Conservation (phyloP, 2,329 filamentous ascomycete genomes). For the Cadophora gregata region DNA sequence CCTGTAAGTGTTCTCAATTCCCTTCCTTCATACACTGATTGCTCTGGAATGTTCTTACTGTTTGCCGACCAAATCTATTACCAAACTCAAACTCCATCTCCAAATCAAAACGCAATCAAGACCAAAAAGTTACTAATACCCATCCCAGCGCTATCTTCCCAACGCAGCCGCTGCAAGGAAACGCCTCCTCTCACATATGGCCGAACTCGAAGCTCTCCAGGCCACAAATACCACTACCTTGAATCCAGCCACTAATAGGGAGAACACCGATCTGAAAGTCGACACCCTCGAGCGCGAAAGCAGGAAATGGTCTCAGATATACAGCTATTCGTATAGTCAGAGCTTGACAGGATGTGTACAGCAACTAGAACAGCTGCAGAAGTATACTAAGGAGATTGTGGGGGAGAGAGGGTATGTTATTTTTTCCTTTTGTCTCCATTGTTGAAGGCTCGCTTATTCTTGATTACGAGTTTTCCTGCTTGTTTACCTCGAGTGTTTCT, state of each 20-base stretch:
- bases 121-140: neutral
- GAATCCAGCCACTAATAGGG: neutral
- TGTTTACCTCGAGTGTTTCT: no score
- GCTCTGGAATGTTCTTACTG: neutral
- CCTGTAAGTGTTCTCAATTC: conserved; percentile 44
- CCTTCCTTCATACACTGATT: neutral
- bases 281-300: conserved; percentile 29
- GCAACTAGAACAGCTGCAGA: conserved; percentile 60
- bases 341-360: conserved; percentile 59
- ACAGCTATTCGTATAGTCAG: conserved; percentile 60
- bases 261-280: conserved; percentile 5
- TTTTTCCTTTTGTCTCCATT: neutral
- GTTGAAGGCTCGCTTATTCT: neutral
- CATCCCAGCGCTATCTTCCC: conserved; percentile 54
- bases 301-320: conserved; percentile 61
- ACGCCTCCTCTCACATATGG: conserved; percentile 57
- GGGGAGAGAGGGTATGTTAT: conserved; percentile 54
- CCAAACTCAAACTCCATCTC: neutral
- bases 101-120: neutral
- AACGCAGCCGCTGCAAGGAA: conserved; percentile 60
- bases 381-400: conserved; percentile 62
- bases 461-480: neutral
- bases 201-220: conserved; percentile 52
- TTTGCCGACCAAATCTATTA: neutral
- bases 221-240: conserved; percentile 8